Evolutionary conservation across 768 basidiomycete genomes (phyloP), one percentile per base, ranked within the genome.

Genomic region (Suillus plorans): DNA sequence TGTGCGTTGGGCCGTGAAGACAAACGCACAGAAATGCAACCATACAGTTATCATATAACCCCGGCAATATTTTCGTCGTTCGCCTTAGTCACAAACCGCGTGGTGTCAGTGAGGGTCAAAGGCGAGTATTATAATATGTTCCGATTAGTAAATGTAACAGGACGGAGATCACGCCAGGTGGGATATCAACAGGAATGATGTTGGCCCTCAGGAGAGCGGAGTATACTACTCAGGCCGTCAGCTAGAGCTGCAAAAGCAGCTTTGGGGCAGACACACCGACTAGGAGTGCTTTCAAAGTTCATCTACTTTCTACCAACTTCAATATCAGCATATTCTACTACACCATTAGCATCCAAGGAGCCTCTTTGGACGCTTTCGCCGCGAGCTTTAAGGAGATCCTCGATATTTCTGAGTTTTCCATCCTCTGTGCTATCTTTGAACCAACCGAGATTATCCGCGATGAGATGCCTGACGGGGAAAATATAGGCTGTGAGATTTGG

Each of bases 391-490:
- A 97, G 76, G 16, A 98, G 76, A 64, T 95, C 92, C 74, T 98
- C 97, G 4, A 99, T 80, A 1, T 91, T 97, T 63, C 81, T 84
- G 31, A 90, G 76, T 65, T 85, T 88, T 6, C 92, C 92, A 5
- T 86, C 86, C 66, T 87, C 77, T 6, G 90, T 94, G 65, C 80
- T 84, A 36, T 95, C 92, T 70, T 92, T 89, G 80, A 97, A 97
- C 95, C 95, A 97, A 1, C 91, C 91, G 14, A 97, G 77, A 70
- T 97, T 89, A 72, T 97, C 95, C 5, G 95, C 95, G 68, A 95
- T 93, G 12, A 95, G 78, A 75, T 94, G 91, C 37, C 91, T 93
- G 66, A 28, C 36, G n/a, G 59, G 12, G 36, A 42, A 62, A 22
- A 36, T 28, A 50, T 14, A 60, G 56, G 14, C 8, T 45, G 53